Evolutionary conservation across 495 filamentous ascomycete species (phyloP).

Genomic region (Talaromyces thailandensis): DNA sequence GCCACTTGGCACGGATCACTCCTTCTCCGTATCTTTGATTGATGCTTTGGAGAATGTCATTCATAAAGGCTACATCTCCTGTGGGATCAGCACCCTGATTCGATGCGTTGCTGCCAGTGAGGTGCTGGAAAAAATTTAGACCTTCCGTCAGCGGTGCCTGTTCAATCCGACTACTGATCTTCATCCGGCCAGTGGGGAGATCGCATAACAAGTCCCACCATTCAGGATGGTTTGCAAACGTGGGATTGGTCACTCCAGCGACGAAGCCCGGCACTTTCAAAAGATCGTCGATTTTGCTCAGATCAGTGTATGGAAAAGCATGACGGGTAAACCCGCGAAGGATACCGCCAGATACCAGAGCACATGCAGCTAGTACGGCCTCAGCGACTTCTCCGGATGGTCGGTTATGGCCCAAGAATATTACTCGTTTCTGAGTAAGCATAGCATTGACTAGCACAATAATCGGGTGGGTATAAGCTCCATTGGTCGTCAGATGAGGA

Average conservation of each 20-base stretch:
- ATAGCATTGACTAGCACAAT: slow-evolving; percentile 51
- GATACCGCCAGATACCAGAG: slow-evolving; percentile 90
- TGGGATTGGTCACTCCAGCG: slow-evolving; percentile 94
- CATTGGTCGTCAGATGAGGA: slow-evolving; percentile 87
- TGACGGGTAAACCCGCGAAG: slow-evolving; percentile 91
- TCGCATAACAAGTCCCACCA: slow-evolving; percentile 99
- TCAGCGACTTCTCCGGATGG: slow-evolving; percentile 93
- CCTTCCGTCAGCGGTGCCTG: slow-evolving; percentile 70
- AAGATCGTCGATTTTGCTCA: slow-evolving; percentile 95
- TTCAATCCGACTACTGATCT: slow-evolving; percentile 80
- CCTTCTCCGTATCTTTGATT: slow-evolving; percentile 79
- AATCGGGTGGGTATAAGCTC: slow-evolving; percentile 51
- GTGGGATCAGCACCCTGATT: slow-evolving; percentile 51
- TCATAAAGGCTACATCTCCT: slow-evolving; percentile 86
- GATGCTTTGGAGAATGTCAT: slow-evolving; percentile 72
- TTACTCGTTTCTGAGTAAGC: slow-evolving; percentile 90
- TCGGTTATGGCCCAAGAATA: slow-evolving; percentile 91
- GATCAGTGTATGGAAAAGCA: slow-evolving; percentile 96
- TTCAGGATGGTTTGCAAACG: slow-evolving; percentile 86
- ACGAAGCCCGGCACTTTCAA: slow-evolving; percentile 95
- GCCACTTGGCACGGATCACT: slow-evolving; percentile 82
- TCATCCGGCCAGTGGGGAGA: slow-evolving; percentile 82
- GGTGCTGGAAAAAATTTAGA: slow-evolving; percentile 75
- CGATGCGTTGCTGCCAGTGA: slow-evolving; percentile 48
- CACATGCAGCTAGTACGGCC: slow-evolving; percentile 87